phyloP scores from a whole-genome alignment of 106 monocot genomes.

The Phalaenopsis aphrodite region DNA sequence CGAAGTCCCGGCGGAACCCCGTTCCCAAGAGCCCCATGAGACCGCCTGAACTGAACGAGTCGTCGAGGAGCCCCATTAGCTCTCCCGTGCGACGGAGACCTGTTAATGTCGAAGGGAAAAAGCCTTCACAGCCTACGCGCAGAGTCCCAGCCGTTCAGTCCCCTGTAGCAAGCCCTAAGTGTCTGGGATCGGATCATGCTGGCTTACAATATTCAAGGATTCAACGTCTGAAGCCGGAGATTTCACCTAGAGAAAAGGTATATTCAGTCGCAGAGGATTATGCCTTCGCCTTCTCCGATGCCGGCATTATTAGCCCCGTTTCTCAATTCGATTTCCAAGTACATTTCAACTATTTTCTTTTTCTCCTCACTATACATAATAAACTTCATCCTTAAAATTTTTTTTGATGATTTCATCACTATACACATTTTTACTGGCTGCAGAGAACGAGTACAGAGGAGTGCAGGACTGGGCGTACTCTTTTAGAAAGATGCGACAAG shows the following conservation, averaged over 20 bases:
- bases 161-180: constrained; percentile 19
- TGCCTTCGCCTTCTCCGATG: constrained; percentile 28
- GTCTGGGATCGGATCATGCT: constrained; percentile 9
- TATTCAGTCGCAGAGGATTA: constrained; percentile 31
- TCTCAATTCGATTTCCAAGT: constrained; percentile 62
- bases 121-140: constrained; percentile 14
- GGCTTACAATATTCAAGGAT: constrained; percentile 24
- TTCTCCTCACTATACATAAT: neutral
- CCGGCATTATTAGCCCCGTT: constrained; percentile 33
- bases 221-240: constrained; percentile 7
- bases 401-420: neutral
- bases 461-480: constrained; percentile 36
- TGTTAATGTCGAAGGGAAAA: constrained; percentile 10
- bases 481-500: constrained; percentile 82
- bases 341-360: neutral
- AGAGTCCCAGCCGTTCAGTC: constrained; percentile 23
- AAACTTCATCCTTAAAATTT: neutral
- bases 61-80: constrained; percentile 9
- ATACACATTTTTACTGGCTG: neutral
- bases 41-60: constrained; percentile 18
- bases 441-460: constrained; percentile 38
- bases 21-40: neutral
- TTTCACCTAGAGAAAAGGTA: neutral
- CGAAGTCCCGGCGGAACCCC: neutral
- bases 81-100: constrained; percentile 19